Base-by-base conservation (phyloP, 2,329 filamentous ascomycete genomes). In the Paradendryphiella salina region DNA sequence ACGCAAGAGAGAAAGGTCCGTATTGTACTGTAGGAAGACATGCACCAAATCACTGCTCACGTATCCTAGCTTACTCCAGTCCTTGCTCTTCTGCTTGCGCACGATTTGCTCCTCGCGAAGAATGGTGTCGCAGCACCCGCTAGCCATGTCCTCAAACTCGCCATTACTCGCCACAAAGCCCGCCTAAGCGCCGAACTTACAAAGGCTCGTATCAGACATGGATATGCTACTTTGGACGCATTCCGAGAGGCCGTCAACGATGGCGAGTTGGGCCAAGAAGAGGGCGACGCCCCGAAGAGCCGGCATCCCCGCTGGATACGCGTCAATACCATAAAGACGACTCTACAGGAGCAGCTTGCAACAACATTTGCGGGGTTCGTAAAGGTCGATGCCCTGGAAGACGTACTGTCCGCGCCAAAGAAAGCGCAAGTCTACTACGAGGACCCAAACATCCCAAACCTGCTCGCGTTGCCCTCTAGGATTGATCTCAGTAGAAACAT, bases 271-370 rank as follows among this genome's bases (percentile, higher is more conserved):
- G 66, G 59, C 2, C 57, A 49, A 8, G 60, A 60, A n/a, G 60
- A 62, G 2, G 75, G 59, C 67, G 75, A 53, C 36, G 55, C 6
- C 76, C 82, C 54, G 75, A 80, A 28, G 64, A 64, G 59, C 3
- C 75, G 76, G 33, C 88, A 93, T 67, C 92, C 91, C n/a, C 85
- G 94, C 46, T 99, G 94, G 94, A 84, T 96, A 33, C 85, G 94
- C 1, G 80, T 97, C 56, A 99, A 97, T 68, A 85, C 86, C 0
- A 75, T 96, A 10, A 86, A 85, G 61, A 86, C 85, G 9, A 86
- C 81, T 0, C 70, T 96, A 4, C 80, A 86, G 14, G 80, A 85
- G 3, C 88, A 96, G 73, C 76, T 96, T n/a, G 76, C 79, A 13
- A 85, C 83, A 0, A 93, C 89, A 0, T 96, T 97, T 71, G 73